Percentiles rank a stretch among this genome's conserved stretches.
These are phyloP conservation scores for Knoxia roxburghii DNA, from an alignment of 257 asterid species.

Conservation along the genomic window DNA sequence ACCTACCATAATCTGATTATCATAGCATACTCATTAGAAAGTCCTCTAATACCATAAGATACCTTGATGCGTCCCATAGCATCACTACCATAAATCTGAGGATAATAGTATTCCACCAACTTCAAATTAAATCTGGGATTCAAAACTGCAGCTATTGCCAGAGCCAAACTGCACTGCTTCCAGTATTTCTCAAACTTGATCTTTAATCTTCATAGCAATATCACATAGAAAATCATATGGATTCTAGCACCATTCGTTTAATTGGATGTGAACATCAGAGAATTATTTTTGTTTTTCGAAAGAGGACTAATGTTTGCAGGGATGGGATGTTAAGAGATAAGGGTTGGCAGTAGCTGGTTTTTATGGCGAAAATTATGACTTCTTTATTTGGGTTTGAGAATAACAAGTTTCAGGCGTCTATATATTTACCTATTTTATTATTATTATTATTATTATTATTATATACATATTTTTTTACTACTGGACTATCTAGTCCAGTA, in stretches of 20 bases:
- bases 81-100: slow-evolving; percentile 55
- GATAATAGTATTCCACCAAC: slow-evolving; percentile 79
- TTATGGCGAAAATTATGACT: too few species aligned
- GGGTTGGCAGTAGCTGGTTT: too few species aligned
- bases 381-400: too few species aligned
- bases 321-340: too few species aligned
- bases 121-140: slow-evolving; percentile 95
- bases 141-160: slow-evolving; percentile 75
- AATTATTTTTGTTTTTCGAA: too few species aligned
- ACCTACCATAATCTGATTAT: too few species aligned
- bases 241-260: slow-evolving; percentile 81
- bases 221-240: slow-evolving; percentile 65
- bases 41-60: slow-evolving; percentile 56
- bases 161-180: slow-evolving; percentile 68
- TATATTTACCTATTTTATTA: too few species aligned
- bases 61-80: slow-evolving; percentile 56
- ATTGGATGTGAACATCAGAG: slow-evolving; percentile 71
- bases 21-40: slow-evolving; percentile 65
- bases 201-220: slow-evolving; percentile 71
- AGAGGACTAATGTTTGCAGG: too few species aligned
- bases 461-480: too few species aligned
- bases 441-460: too few species aligned
- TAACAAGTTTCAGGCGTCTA: too few species aligned
- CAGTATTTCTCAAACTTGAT: slow-evolving; percentile 70
- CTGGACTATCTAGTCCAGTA: too few species aligned